These are phyloP conservation scores for Fusarium nygamai DNA, from an alignment of 2,329 filamentous ascomycete genomes.

Conservation along the genomic window DNA sequence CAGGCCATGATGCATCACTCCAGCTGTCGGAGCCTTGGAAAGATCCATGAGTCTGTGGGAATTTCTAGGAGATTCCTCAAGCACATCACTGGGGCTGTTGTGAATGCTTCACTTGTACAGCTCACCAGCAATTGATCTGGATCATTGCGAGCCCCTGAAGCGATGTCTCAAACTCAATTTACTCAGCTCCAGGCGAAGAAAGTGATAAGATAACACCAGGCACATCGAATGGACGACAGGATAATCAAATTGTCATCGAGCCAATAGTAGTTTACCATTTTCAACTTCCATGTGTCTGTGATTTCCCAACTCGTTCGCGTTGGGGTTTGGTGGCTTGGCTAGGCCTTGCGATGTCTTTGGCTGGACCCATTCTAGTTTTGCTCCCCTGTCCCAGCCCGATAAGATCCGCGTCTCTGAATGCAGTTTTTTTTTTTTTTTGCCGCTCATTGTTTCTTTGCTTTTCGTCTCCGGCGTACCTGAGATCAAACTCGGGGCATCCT, in stretches of 20 bases:
- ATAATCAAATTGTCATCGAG: constrained; percentile 9
- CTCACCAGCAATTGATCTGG: not conserved
- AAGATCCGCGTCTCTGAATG: constrained; percentile 35
- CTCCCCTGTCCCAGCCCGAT: constrained; percentile 31
- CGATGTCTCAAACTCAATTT: not conserved
- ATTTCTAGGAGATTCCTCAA: constrained; percentile 21
- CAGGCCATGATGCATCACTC: constrained; percentile 25
- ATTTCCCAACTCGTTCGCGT: constrained; percentile 31
- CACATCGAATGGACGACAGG: constrained; percentile 20
- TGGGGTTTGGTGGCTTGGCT: constrained; percentile 39
- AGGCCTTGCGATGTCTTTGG: constrained; percentile 20
- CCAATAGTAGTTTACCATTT: constrained; percentile 28
- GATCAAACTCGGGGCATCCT: not conserved
- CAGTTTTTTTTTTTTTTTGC: constrained; percentile 10
- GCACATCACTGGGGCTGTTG: constrained; percentile 10
- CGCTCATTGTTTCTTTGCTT: constrained; percentile 9
- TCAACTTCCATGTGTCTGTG: constrained; percentile 23
- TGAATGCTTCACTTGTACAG: not conserved
- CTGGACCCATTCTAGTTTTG: constrained; percentile 17
- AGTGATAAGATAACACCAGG: constrained; percentile 23
- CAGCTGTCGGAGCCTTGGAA: constrained; percentile 24
- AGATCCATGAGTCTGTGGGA: constrained; percentile 19
- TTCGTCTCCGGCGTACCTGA: constrained; percentile 15
- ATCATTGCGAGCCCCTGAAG: constrained; percentile 1
- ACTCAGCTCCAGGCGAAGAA: not conserved